phyloP scores from a whole-genome alignment of 176 grass and related monocot species.

The Triticum timopheevii region DNA sequence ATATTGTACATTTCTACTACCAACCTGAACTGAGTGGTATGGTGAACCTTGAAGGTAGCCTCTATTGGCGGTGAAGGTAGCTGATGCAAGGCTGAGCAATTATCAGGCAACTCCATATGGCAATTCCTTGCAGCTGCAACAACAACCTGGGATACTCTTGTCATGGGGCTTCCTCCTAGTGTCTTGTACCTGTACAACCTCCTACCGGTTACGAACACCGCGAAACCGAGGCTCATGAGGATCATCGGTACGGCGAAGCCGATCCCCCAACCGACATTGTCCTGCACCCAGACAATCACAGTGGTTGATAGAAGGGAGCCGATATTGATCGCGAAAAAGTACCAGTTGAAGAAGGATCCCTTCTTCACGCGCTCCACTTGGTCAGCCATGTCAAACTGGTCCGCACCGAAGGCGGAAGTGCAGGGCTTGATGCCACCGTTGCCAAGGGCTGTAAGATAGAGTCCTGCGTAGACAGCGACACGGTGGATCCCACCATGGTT shows the following conservation, averaged over 20 bases:
- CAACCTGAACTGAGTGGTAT: neutral
- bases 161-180: conserved; percentile 45
- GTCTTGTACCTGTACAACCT: no score
- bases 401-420: conserved; percentile 63
- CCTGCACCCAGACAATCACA: no score
- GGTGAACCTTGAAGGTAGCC: neutral
- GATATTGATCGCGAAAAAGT: conserved; percentile 22
- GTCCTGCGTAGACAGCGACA: neutral
- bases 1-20: no score
- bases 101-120: neutral
- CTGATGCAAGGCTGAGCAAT: conserved; percentile 9
- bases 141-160: conserved; percentile 44
- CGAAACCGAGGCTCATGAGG: no score
- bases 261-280: no score
- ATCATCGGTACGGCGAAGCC: no score
- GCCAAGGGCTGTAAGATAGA: conserved; percentile 60
- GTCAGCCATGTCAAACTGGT: conserved; percentile 64
- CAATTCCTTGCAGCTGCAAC: conserved; percentile 36
- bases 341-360: conserved; percentile 46
- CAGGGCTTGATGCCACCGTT: conserved; percentile 63
- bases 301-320: conserved; percentile 24
- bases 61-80: neutral
- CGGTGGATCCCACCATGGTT: neutral
- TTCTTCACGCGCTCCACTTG: conserved; percentile 36
- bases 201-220: no score